These are phyloP conservation scores for Cryptococcus maquisensis DNA, from an alignment of 1,284 basidiomycete species.

Conservation along the genomic window DNA sequence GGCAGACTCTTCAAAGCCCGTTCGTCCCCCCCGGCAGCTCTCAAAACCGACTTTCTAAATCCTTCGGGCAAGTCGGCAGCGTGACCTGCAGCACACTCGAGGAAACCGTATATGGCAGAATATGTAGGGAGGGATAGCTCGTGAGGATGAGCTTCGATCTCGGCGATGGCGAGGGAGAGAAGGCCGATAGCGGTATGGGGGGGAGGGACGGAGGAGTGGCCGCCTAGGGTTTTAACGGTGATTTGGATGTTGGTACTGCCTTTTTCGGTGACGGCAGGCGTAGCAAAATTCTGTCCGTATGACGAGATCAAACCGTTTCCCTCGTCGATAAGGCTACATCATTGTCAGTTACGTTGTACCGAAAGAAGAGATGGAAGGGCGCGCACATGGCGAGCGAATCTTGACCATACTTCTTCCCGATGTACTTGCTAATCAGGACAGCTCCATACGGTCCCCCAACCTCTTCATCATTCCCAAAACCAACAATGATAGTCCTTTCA, in stretches of 20 bases:
- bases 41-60: constrained; percentile 16
- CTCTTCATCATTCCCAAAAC: constrained; percentile 28
- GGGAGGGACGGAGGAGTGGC: constrained; percentile 24
- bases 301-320: constrained; percentile 14
- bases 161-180: constrained; percentile 20
- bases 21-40: constrained; percentile 21
- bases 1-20: constrained; percentile 29
- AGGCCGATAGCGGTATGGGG: constrained; percentile 38
- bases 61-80: constrained; percentile 21
- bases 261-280: constrained; percentile 43
- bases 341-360: constrained; percentile 5
- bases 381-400: neutral
- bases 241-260: constrained; percentile 18
- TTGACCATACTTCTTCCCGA: constrained; percentile 17
- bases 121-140: constrained; percentile 22
- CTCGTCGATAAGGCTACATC: constrained; percentile 21
- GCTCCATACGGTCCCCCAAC: constrained; percentile 47
- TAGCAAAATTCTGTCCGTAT: constrained; percentile 43
- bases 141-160: constrained; percentile 40
- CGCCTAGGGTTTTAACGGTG: constrained; percentile 21
- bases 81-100: constrained; percentile 32
- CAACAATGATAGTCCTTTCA: constrained; percentile 35
- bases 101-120: constrained; percentile 22
- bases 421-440: constrained; percentile 6
- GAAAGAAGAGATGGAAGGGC: too few species aligned